These are phyloP conservation scores for Rhizopogon salebrosus DNA, from an alignment of 768 basidiomycete species.

Conservation along the genomic window DNA sequence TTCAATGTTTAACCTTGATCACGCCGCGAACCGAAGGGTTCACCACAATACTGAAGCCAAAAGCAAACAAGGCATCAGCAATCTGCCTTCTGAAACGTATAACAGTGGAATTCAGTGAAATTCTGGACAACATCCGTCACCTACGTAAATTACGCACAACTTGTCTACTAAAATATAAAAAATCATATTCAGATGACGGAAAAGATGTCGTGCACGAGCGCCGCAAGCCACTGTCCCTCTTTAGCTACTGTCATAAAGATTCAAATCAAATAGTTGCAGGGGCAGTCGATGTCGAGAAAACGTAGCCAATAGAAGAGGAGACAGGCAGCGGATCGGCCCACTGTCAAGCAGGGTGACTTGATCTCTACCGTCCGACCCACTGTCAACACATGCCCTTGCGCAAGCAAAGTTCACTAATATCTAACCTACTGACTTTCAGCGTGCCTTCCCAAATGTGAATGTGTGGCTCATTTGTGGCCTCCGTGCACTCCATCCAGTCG, in stretches of 20 bases:
- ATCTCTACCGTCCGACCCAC: slow-evolving; percentile 55
- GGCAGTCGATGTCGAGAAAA: neutral
- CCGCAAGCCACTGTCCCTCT: neutral
- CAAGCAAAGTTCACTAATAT: slow-evolving; percentile 38
- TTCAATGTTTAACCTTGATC: neutral
- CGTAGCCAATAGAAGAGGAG: neutral
- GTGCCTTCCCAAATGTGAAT: slow-evolving; percentile 44
- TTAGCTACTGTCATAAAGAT: neutral
- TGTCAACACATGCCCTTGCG: slow-evolving; percentile 57
- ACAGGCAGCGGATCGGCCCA: neutral
- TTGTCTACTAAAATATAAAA: neutral
- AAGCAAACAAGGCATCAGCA: neutral
- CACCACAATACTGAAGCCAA: neutral
- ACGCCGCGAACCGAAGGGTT: neutral
- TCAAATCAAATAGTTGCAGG: neutral
- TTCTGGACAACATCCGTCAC: neutral
- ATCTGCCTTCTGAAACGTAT: neutral
- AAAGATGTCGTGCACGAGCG: neutral
- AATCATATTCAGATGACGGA: neutral
- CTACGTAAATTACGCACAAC: neutral
- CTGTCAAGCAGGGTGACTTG: neutral
- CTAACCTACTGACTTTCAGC: slow-evolving; percentile 41
- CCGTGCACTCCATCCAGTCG: slow-evolving; percentile 39
- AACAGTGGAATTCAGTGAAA: neutral
- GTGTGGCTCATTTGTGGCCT: slow-evolving; percentile 12